Conservation (phyloP, 305 asterid species). For the Fraxinus latifolia region DNA sequence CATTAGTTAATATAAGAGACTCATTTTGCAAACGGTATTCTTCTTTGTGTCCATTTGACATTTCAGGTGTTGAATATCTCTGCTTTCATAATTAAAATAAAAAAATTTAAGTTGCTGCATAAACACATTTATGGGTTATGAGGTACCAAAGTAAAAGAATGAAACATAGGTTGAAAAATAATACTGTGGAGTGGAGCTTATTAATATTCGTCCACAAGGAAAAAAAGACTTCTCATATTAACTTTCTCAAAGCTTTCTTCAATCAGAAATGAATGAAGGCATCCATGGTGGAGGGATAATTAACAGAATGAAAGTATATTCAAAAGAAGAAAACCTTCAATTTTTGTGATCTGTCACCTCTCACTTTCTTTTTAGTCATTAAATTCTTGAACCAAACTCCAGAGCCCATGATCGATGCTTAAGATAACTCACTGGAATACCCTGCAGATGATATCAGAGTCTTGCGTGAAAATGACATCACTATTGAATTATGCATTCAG, state of each 20-base stretch:
- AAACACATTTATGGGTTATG: not conserved
- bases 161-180: not conserved
- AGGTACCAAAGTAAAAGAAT: not conserved
- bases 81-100: conserved; percentile 20
- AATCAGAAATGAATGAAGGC: not conserved
- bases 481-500: not conserved
- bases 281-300: not conserved
- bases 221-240: not conserved
- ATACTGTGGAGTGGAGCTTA: not conserved
- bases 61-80: conserved; percentile 36
- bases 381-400: conserved; percentile 59
- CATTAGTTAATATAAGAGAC: conserved; percentile 28
- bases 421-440: not conserved
- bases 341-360: conserved; percentile 32
- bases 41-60: conserved; percentile 32
- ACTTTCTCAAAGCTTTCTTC: not conserved
- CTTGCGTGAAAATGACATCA: conserved; percentile 1
- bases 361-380: conserved; percentile 40
- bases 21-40: conserved; percentile 25
- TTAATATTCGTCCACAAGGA: not conserved
- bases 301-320: not conserved
- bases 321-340: conserved; percentile 30
- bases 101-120: not conserved
- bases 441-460: conserved; percentile 19
- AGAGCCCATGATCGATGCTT: conserved; percentile 43